A percentile compares a stretch with the other conserved stretches of the same genome.
phyloP scores from a whole-genome alignment of 148 eudicot species.

The Nepenthes mirabilis region DNA sequence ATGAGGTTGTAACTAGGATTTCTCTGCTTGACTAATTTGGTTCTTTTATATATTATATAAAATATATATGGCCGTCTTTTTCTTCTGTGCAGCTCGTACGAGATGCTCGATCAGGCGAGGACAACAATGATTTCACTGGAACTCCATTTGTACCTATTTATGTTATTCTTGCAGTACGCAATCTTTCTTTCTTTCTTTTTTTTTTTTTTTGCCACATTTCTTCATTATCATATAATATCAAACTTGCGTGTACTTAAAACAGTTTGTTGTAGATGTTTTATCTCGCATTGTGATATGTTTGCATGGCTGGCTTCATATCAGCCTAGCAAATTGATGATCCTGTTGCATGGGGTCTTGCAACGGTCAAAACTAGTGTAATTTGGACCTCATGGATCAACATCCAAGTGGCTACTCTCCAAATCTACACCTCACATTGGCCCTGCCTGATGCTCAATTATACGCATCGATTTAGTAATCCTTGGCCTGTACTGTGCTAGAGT shows the following conservation, averaged over 20 bases:
- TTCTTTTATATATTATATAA: conserved; percentile 4
- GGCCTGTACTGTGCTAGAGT: conserved; percentile 29
- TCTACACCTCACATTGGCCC: background rate
- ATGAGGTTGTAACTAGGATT: conserved; percentile 6
- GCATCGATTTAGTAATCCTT: conserved; percentile 3
- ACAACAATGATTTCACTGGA: conserved; percentile 25
- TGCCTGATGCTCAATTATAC: background rate
- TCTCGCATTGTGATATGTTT: background rate
- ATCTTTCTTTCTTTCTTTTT: background rate
- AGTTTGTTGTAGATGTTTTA: background rate
- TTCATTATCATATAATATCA: background rate
- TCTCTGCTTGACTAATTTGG: background rate
- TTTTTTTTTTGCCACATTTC: background rate
- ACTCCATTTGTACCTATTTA: conserved; percentile 53
- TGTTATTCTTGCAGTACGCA: conserved; percentile 54
- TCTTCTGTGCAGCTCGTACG: conserved; percentile 42
- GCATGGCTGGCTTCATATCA: too few relatives aligned
- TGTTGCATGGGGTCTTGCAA: too few relatives aligned
- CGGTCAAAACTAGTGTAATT: too few relatives aligned
- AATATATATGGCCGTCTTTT: background rate
- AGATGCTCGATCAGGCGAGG: conserved; percentile 38
- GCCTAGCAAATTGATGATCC: too few relatives aligned
- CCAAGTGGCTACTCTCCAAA: background rate
- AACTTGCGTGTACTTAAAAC: background rate
- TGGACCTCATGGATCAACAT: too few relatives aligned